A percentile compares a stretch with the other conserved stretches of the same genome.
Conservation (phyloP, 148 eudicot genomes). For the Polygonum aviculare region DNA sequence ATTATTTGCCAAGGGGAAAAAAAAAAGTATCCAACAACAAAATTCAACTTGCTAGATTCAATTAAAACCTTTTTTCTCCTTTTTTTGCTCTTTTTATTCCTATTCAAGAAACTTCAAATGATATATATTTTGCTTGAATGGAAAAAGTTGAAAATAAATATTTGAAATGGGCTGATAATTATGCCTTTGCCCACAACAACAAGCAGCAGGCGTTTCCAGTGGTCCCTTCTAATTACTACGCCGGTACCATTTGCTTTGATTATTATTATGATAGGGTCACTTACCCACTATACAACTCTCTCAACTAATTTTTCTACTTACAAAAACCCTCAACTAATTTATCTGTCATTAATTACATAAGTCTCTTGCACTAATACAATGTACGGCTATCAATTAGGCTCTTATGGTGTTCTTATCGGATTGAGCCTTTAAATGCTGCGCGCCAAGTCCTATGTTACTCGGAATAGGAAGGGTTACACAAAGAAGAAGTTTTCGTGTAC, state of each 20-base stretch:
- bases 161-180: neutral
- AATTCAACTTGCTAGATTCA: neutral
- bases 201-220: slow-evolving; percentile 7
- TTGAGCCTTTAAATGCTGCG: no score
- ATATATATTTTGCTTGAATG: neutral
- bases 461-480: no score
- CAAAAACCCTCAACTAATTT: neutral
- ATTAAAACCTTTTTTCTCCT: neutral
- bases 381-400: neutral
- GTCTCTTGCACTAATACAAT: neutral
- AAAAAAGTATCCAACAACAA: neutral
- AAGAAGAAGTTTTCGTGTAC: no score
- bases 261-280: neutral
- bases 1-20: neutral
- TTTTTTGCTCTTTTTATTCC: neutral
- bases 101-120: neutral
- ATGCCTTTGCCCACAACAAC: neutral
- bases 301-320: neutral
- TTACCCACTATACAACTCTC: neutral
- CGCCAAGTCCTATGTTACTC: no score
- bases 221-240: slow-evolving; percentile 1
- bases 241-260: neutral
- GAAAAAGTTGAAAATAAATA: neutral
- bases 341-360: neutral
- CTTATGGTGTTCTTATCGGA: no score